phyloP scores from a whole-genome alignment of 768 basidiomycete genomes.

The Lentinula raphanica region DNA sequence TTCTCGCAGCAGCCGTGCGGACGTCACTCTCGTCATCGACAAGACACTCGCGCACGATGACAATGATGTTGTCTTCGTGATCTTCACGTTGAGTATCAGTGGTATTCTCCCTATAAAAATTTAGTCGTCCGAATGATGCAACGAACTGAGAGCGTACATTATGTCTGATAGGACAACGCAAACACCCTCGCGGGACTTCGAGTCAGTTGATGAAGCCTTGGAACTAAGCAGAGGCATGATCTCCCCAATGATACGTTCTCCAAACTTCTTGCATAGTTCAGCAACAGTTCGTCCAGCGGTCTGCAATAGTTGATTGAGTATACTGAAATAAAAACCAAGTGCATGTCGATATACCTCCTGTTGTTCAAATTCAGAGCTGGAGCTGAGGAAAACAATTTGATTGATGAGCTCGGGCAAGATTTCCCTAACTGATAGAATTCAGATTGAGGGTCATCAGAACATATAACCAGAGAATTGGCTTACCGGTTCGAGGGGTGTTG shows the following conservation, averaged over 20 bases:
- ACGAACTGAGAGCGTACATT: slow-evolving; percentile 48
- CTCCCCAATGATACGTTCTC: slow-evolving; percentile 83
- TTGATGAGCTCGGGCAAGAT: slow-evolving; percentile 80
- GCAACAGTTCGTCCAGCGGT: slow-evolving; percentile 83
- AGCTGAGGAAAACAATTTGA: slow-evolving; percentile 74
- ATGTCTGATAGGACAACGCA: slow-evolving; percentile 85
- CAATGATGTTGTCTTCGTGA: slow-evolving; percentile 84
- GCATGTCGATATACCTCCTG: slow-evolving; percentile 61
- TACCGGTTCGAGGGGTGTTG: slow-evolving; percentile 89
- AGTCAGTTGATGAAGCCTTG: slow-evolving; percentile 55
- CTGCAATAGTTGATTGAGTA: slow-evolving; percentile 34
- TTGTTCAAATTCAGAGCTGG: slow-evolving; percentile 77
- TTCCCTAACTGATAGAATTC: slow-evolving; percentile 61
- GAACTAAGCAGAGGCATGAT: slow-evolving; percentile 74
- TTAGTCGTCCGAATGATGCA: slow-evolving; percentile 7
- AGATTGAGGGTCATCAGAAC: neutral
- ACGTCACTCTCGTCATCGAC: slow-evolving; percentile 87
- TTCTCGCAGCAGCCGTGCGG: slow-evolving; percentile 80
- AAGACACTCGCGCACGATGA: slow-evolving; percentile 75
- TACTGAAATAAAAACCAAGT: neutral
- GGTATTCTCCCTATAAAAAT: slow-evolving; percentile 64
- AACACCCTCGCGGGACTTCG: slow-evolving; percentile 74
- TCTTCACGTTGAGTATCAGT: slow-evolving; percentile 80
- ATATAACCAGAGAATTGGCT: slow-evolving; percentile 8
- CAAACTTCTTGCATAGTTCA: slow-evolving; percentile 92